Evolutionary conservation across 441 rosid genomes (phyloP), one percentile per base, ranked within the genome.

Genomic region (Brassica hybrid): DNA sequence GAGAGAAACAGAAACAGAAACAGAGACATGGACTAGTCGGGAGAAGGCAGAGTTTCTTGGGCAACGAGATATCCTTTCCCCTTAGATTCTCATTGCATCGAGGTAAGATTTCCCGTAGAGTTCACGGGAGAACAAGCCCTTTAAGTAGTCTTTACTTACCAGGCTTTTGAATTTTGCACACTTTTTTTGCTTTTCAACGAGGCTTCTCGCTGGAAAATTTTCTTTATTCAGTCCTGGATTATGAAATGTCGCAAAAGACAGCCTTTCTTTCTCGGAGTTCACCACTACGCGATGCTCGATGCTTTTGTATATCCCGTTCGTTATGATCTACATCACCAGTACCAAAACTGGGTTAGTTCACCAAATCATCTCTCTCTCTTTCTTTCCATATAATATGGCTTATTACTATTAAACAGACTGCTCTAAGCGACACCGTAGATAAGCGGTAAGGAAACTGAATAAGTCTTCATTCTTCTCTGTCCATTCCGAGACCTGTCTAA

Each of bases 101-200:
- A 77, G 80, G 72, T 77, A 58, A 45, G 72, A 2, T 71, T 77
- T 77, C 10, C 81, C 72, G 14, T 72, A 48, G 19, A 77, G 70
- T 3, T 13, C 59, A 54, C 71, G 75, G 5, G 80, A 76, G 70
- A 69, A 70, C 8, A 76, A 66, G 18, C 81, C 81, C 11, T 57
- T 56, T 19, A 71, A 19, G 27, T 58, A 71, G 8, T 60, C 75
- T 38, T 71, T 43, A 23, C 25, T 10, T 1, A 12, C 10, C 25
- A 72, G 6, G 7, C 75, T 72, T 72, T 3, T 72, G 6, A 72
- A 72, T 0, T 21, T 21, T 21, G 67, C 45, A 14, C n/a, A 10
- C 3, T 13, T 43, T 1, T 72, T 57, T 59, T 38, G 60, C 41
- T 12, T 72, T 14, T 60, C 21, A 25, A 72, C 60, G 0, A 48